Percentiles rank a stretch among this genome's conserved stretches.
Conservation (phyloP, 2,329 filamentous ascomycete genomes). For the Diaporthe capsici region DNA sequence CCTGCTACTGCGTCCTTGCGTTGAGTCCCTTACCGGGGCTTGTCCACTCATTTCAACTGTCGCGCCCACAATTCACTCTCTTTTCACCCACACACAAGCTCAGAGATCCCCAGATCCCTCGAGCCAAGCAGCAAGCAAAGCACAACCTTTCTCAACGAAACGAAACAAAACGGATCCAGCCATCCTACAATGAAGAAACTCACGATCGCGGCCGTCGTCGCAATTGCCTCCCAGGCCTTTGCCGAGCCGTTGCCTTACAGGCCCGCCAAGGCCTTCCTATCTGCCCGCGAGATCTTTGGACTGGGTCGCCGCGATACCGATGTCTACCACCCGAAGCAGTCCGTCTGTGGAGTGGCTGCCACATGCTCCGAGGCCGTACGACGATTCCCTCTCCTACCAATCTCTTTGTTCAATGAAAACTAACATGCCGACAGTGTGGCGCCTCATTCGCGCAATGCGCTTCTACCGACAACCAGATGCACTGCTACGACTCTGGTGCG, state of each 20-base stretch:
- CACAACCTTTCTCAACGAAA: neutral
- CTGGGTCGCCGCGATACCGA: conserved; percentile 59
- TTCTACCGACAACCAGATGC: conserved; percentile 62
- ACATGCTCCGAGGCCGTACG: conserved; percentile 65
- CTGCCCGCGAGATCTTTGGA: conserved; percentile 55
- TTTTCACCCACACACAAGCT: neutral
- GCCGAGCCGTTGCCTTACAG: conserved; percentile 54
- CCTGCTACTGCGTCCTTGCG: neutral
- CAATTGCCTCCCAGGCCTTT: conserved; percentile 50
- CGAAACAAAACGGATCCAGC: neutral
- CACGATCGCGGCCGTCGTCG: conserved; percentile 60
- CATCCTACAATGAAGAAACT: conserved; percentile 51
- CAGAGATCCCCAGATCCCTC: neutral
- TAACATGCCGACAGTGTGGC: conserved; percentile 56
- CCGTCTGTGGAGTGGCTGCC: conserved; percentile 62
- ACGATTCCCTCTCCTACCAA: no score
- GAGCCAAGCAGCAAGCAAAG: conserved; percentile 6
- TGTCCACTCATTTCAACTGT: conserved; percentile 25
- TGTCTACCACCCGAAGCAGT: conserved; percentile 65
- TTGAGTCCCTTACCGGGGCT: conserved; percentile 17
- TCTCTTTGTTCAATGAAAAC: neutral
- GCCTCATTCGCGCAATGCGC: conserved; percentile 63
- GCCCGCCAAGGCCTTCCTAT: conserved; percentile 53
- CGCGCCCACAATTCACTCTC: neutral
- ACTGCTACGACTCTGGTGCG: conserved; percentile 69